Evolutionary conservation across 148 eudicot species (phyloP), one percentile per base, ranked within the genome.

Genomic region (Vaccinium darrowii): DNA sequence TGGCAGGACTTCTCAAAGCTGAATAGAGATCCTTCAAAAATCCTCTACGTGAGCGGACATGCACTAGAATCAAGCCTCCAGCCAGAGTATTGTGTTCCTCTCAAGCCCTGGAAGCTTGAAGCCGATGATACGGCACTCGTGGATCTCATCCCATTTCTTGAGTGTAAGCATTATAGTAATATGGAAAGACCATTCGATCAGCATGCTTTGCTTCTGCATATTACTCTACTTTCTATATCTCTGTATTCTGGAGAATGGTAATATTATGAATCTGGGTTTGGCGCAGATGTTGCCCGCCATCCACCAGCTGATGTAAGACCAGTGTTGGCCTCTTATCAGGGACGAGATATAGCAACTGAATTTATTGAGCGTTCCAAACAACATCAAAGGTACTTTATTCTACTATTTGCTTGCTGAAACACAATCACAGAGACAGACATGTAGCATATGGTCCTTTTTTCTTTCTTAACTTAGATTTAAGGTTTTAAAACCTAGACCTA

Each of bases 121-220:
- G 47, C 83, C 56, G 88, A 94, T 30, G 99, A 96, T 87, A 93
- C 98, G 25, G 85, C 94, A 76, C 92, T 96, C 43, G 12, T 96
- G 81, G 99, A 96, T 91, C 93, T 96, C 78, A 90, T 96, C 83
- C 99, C 98, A n/a, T 96, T 96, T 85, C 95, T 96, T 57, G 95
- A 94, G 87, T 96, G 99, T 96, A 86, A 87, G 94, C 39, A 69
- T 27, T 69, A 7, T 69, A 10, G 74, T 4, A 69, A 12, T 69
- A 27, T 30, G 43, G 43, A 56, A 56, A 56, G 18, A 14, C 58
- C 18, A 56, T 30, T 67, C 30, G 74, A 13, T 69, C 39, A 69
- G 39, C 30, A 27, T 69, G 43, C 74, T 30, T 60, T 49, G 81
- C 72, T 16, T 75, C 2, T 75, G 52, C 60, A 77, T 43, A 5